phyloP scores from a whole-genome alignment of 1,284 basidiomycete genomes.

The Tilletia setariae region DNA sequence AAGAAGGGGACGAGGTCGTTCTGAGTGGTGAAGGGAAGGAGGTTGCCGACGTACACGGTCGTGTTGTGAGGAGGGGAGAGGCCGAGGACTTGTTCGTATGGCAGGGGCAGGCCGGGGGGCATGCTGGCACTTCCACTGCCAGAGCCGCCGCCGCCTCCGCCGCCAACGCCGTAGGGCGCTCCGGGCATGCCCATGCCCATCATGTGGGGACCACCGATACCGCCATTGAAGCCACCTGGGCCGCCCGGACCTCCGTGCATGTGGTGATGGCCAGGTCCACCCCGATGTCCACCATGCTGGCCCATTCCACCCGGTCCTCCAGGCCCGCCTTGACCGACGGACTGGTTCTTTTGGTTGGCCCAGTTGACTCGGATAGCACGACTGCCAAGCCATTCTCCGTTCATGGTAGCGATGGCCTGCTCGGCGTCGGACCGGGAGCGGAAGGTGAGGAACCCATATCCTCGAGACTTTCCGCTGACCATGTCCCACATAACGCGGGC shows the following conservation, averaged over 20 bases:
- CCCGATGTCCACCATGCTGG: slow-evolving; percentile 25
- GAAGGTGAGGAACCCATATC: slow-evolving; percentile 89
- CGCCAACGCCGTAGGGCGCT: slow-evolving; percentile 1
- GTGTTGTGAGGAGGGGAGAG: slow-evolving; percentile 88
- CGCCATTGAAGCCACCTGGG: background rate
- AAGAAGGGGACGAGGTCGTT: slow-evolving; percentile 93
- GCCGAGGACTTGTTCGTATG: slow-evolving; percentile 79
- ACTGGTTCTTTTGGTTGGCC: slow-evolving; percentile 96
- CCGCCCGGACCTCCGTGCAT: slow-evolving; percentile 4
- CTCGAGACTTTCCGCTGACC: slow-evolving; percentile 95
- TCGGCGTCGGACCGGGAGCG: slow-evolving; percentile 96
- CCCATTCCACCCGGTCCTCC: slow-evolving; percentile 25
- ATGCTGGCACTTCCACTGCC: slow-evolving; percentile 14
- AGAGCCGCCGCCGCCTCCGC: background rate
- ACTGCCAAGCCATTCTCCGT: slow-evolving; percentile 97
- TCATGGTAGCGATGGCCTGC: slow-evolving; percentile 96
- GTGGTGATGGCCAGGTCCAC: slow-evolving; percentile 14
- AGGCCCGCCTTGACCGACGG: slow-evolving; percentile 52
- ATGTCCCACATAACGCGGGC: slow-evolving; percentile 99
- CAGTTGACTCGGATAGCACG: slow-evolving; percentile 98
- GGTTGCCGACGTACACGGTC: slow-evolving; percentile 96
- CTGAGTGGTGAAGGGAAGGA: slow-evolving; percentile 91
- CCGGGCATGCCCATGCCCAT: slow-evolving; percentile 13
- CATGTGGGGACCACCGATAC: slow-evolving; percentile 13
- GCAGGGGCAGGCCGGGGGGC: slow-evolving; percentile 68